Conservation (phyloP, 2,329 filamentous ascomycete species). For the Leptographium flavum region DNA sequence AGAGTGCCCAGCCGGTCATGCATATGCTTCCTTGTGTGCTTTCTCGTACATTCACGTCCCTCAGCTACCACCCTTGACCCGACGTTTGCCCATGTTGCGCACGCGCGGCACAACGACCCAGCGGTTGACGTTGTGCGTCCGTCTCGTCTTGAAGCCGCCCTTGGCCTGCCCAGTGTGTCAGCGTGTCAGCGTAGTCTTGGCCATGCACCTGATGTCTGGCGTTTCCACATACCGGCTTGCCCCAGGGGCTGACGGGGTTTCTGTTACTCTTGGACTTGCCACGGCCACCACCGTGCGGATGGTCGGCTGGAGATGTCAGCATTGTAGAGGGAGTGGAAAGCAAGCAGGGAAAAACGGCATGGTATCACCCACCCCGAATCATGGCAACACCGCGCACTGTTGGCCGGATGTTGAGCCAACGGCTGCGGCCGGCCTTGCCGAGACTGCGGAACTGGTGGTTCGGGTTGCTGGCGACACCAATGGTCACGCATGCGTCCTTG, state of each 20-base stretch:
- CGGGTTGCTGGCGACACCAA: conserved; percentile 86
- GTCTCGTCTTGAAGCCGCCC: conserved; percentile 82
- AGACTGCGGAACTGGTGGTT: conserved; percentile 82
- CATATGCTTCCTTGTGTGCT: no score
- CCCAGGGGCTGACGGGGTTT: conserved; percentile 91
- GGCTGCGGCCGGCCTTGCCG: conserved; percentile 85
- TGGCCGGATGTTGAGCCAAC: conserved; percentile 88
- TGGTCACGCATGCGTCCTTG: conserved; percentile 85
- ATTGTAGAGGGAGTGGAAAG: conserved; percentile 23
- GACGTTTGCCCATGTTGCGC: conserved; percentile 84
- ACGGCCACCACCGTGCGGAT: conserved; percentile 96
- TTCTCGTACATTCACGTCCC: no score
- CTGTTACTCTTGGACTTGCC: conserved; percentile 99
- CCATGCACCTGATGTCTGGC: no score
- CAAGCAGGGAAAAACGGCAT: background rate
- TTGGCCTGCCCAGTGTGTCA: conserved; percentile 39
- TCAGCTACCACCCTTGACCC: conserved; percentile 14
- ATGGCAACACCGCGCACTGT: conserved; percentile 96
- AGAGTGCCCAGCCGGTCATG: no score
- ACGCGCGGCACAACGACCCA: conserved; percentile 73
- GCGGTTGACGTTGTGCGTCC: conserved; percentile 80
- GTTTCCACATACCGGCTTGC: conserved; percentile 68
- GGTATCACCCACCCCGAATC: conserved; percentile 60
- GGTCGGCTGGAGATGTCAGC: conserved; percentile 46
- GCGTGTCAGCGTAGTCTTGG: background rate